These are phyloP conservation scores for Saururus chinensis DNA, from an alignment of 164 flowering plant species.

Conservation along the genomic window DNA sequence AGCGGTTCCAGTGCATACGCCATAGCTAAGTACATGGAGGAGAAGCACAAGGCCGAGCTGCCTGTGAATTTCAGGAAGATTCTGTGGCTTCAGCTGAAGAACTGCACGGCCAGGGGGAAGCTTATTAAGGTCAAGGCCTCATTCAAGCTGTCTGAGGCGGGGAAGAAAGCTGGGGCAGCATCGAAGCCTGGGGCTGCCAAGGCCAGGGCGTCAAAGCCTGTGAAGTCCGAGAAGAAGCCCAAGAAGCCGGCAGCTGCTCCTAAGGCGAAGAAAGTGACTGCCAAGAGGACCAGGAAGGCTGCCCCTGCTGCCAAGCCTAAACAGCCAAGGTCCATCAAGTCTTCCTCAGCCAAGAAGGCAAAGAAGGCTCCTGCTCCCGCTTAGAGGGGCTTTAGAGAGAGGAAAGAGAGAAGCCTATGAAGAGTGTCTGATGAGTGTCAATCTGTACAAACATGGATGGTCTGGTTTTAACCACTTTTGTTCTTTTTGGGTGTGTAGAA, in stretches of 20 bases:
- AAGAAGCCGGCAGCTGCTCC: conserved; percentile 6
- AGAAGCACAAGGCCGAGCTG: conserved; percentile 54
- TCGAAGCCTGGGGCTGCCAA: too few species aligned
- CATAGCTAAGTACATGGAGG: conserved; percentile 85
- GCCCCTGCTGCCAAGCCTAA: conserved; percentile 35
- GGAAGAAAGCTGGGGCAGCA: conserved; percentile 12
- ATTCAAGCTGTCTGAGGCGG: conserved; percentile 51
- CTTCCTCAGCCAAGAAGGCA: conserved; percentile 49
- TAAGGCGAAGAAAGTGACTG: conserved; percentile 19
- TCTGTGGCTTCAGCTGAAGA: conserved; percentile 53
- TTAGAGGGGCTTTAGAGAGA: not conserved
- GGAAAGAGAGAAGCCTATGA: too few species aligned
- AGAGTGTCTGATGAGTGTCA: too few species aligned
- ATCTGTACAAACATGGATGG: not conserved
- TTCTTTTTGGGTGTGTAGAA: not conserved
- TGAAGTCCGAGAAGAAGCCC: conserved; percentile 9
- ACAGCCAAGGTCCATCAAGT: conserved; percentile 57
- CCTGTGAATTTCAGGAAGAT: conserved; percentile 68
- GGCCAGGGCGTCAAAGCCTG: conserved; percentile 4
- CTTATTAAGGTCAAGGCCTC: conserved; percentile 65
- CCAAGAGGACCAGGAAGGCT: conserved; percentile 26
- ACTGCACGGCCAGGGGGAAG: conserved; percentile 45
- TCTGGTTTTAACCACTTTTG: not conserved
- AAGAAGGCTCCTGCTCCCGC: conserved; percentile 20
- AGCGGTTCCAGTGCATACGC: conserved; percentile 73